A percentile compares a stretch with the other conserved stretches of the same genome.
phyloP scores from a whole-genome alignment of 2,329 filamentous ascomycete genomes.

The Tetracladium maxilliforme region DNA sequence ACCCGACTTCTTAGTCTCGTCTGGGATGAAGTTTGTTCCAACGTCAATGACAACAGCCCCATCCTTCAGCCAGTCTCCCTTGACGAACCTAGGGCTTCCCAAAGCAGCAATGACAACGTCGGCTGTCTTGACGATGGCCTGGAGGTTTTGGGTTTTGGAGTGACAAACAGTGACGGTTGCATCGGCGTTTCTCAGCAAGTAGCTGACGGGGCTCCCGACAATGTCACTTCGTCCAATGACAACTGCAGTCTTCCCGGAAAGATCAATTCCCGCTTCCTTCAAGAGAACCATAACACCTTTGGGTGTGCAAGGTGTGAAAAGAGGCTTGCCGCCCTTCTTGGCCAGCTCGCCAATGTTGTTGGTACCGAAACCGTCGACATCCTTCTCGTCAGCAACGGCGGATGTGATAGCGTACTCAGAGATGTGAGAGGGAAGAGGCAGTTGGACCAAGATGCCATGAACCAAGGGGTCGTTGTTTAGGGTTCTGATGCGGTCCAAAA shows the following conservation, averaged over 20 bases:
- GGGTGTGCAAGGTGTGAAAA: conserved; percentile 90
- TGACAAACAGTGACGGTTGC: conserved; percentile 96
- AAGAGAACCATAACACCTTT: conserved; percentile 94
- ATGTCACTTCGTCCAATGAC: conserved; percentile 94
- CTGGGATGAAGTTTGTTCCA: conserved; percentile 89
- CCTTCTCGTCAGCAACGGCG: conserved; percentile 82
- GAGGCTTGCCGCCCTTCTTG: conserved; percentile 79
- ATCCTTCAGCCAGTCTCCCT: conserved; percentile 89
- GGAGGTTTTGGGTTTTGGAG: conserved; percentile 65
- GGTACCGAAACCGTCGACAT: conserved; percentile 93
- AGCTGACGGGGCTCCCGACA: conserved; percentile 92
- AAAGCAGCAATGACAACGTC: conserved; percentile 90
- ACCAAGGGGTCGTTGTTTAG: conserved; percentile 80
- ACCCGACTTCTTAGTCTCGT: conserved; percentile 81
- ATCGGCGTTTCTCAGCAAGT: conserved; percentile 86
- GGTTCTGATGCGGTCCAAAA: conserved; percentile 65
- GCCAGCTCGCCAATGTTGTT: conserved; percentile 93
- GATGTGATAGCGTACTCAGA: conserved; percentile 86
- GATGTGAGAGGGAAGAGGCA: conserved; percentile 79
- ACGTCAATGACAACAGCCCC: conserved; percentile 96
- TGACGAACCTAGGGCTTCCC: conserved; percentile 73
- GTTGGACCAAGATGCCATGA: conserved; percentile 86
- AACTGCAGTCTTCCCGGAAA: conserved; percentile 83
- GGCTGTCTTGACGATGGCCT: conserved; percentile 63
- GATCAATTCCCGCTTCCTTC: conserved; percentile 66